phyloP scores from a whole-genome alignment of 23 red algal species.

The Gracilaria vermiculophylla region DNA sequence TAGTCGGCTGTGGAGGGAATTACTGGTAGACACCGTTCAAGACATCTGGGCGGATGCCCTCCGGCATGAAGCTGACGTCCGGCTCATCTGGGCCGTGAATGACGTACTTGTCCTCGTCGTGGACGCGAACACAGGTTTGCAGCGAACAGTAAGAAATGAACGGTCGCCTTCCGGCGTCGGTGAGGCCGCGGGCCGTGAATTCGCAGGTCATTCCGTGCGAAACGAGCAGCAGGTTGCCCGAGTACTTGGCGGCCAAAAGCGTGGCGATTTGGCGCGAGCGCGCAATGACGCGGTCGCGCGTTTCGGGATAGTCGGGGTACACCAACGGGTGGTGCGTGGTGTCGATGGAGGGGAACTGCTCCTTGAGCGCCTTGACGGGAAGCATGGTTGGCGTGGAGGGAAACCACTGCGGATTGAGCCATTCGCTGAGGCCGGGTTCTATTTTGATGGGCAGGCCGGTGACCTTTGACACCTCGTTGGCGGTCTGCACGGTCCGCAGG shows the following conservation, averaged over 20 bases:
- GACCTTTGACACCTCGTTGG: constrained; percentile 32
- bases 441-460: constrained; percentile 38
- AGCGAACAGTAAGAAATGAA: constrained; percentile 53
- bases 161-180: background rate
- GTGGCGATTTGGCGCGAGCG: background rate
- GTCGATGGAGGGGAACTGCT: constrained; percentile 13
- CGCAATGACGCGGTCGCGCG: constrained; percentile 19
- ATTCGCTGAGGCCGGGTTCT: constrained; percentile 30
- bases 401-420: constrained; percentile 29
- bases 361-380: background rate
- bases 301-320: constrained; percentile 25
- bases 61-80: constrained; percentile 39
- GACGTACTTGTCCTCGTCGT: background rate
- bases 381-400: background rate
- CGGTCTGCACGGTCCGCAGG: constrained; percentile 39
- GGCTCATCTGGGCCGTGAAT: constrained; percentile 6
- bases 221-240: constrained; percentile 26
- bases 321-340: background rate
- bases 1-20: background rate
- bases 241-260: background rate
- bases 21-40: constrained; percentile 14
- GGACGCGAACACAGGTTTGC: constrained; percentile 6
- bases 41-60: constrained; percentile 9
- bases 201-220: constrained; percentile 47
- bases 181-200: constrained; percentile 37